phyloP scores from a whole-genome alignment of 768 basidiomycete species.

The Pleurotus cornucopiae region DNA sequence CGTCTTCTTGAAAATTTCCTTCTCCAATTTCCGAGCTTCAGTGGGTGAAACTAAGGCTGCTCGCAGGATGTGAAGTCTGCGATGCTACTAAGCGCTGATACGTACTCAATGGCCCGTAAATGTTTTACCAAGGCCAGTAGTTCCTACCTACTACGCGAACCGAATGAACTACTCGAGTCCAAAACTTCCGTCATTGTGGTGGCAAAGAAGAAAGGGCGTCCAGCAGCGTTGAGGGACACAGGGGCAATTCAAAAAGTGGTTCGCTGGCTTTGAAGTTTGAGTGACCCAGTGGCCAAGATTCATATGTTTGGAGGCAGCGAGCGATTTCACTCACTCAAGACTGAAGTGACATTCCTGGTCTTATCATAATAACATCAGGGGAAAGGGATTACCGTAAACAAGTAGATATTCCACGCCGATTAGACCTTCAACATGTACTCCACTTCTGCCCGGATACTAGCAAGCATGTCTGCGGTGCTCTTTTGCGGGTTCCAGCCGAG shows the following conservation, averaged over 20 bases:
- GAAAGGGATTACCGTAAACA: no score
- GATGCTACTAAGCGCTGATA: neutral
- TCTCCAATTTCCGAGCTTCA: constrained; percentile 30
- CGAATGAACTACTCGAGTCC: constrained; percentile 21
- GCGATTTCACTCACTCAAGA: no score
- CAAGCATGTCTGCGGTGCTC: constrained; percentile 45
- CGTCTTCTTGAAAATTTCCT: constrained; percentile 27
- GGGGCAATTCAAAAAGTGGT: no score
- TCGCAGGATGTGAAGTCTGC: constrained; percentile 11
- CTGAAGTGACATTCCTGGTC: no score
- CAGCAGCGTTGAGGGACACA: no score
- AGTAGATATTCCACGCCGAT: neutral
- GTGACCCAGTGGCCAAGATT: no score
- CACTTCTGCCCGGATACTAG: constrained; percentile 38
- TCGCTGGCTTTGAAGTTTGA: no score
- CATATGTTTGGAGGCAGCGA: no score
- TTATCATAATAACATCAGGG: no score
- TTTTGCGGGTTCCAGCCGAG: constrained; percentile 53
- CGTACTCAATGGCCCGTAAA: constrained; percentile 29
- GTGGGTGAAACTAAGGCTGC: constrained; percentile 20
- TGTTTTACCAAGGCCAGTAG: constrained; percentile 25
- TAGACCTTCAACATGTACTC: constrained; percentile 20
- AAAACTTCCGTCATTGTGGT: neutral
- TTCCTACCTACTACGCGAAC: constrained; percentile 22
- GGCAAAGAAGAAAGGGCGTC: neutral